phyloP scores from a whole-genome alignment of 2,329 filamentous ascomycete genomes.

The Aspergillus persii region DNA sequence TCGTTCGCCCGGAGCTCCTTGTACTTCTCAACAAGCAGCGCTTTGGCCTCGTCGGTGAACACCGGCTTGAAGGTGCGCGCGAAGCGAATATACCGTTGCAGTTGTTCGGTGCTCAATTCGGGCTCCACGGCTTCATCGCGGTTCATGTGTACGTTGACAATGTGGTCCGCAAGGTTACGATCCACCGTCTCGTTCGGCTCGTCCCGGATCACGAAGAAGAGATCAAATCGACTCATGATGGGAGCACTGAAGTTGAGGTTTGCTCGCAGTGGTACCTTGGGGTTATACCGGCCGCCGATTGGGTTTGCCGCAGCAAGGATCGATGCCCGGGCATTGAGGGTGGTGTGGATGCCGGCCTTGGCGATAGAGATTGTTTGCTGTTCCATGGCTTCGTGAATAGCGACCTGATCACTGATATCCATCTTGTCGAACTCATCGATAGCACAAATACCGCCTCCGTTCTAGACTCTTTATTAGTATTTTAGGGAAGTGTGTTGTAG shows the following conservation, averaged over 20 bases:
- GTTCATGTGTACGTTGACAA: slow-evolving; percentile 88
- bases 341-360: slow-evolving; percentile 97
- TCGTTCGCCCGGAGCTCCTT: slow-evolving; percentile 93
- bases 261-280: slow-evolving; percentile 85
- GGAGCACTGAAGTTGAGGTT: slow-evolving; percentile 99
- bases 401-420: slow-evolving; percentile 95
- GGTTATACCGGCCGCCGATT: slow-evolving; percentile 89
- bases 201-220: slow-evolving; percentile 97
- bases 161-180: slow-evolving; percentile 87
- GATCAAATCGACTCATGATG: slow-evolving; percentile 98
- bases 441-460: slow-evolving; percentile 89
- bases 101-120: slow-evolving; percentile 91
- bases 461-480: slow-evolving; percentile 22
- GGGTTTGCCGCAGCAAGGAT: slow-evolving; percentile 97
- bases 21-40: slow-evolving; percentile 84
- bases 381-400: slow-evolving; percentile 99
- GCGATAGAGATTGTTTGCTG: slow-evolving; percentile 99
- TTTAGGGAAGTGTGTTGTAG: not conserved
- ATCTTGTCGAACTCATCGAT: slow-evolving; percentile 99
- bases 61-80: slow-evolving; percentile 91
- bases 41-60: slow-evolving; percentile 84
- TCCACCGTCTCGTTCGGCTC: slow-evolving; percentile 93
- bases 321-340: slow-evolving; percentile 89
- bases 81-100: slow-evolving; percentile 96
- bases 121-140: slow-evolving; percentile 88